Evolutionary conservation across 441 rosid genomes (phyloP).

Genomic region (Corymbia calophylla): DNA sequence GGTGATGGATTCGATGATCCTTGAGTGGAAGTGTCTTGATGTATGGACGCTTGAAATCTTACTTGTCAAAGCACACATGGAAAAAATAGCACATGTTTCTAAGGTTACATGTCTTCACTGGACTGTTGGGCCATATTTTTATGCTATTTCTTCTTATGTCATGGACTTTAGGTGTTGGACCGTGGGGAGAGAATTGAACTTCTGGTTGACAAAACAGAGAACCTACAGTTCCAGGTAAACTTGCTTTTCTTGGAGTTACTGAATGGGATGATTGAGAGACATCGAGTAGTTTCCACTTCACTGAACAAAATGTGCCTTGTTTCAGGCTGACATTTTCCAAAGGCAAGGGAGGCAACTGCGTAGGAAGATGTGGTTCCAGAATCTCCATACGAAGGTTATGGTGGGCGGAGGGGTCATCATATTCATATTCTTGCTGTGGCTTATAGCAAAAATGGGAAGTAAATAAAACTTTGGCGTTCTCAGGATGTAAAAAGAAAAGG

Average conservation of each 20-base stretch:
- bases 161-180: slow-evolving; percentile 66
- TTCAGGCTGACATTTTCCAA: slow-evolving; percentile 92
- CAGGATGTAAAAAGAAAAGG: neutral
- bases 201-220: slow-evolving; percentile 89
- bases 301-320: neutral
- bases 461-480: neutral
- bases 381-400: slow-evolving; percentile 78
- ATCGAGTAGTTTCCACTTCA: neutral
- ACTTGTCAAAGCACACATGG: neutral
- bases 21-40: neutral
- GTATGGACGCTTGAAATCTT: neutral
- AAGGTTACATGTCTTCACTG: neutral
- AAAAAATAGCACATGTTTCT: neutral
- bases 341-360: slow-evolving; percentile 92
- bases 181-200: slow-evolving; percentile 96
- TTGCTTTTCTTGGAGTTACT: neutral
- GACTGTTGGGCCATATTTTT: neutral
- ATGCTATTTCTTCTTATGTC: neutral
- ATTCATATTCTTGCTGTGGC: slow-evolving; percentile 61
- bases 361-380: slow-evolving; percentile 96
- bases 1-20: neutral
- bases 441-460: slow-evolving; percentile 13
- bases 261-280: neutral
- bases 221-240: slow-evolving; percentile 75
- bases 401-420: slow-evolving; percentile 56